Evolutionary conservation across 2,329 filamentous ascomycete genomes (phyloP), one percentile per base, ranked within the genome.

Genomic region (Claviceps sorghi): DNA sequence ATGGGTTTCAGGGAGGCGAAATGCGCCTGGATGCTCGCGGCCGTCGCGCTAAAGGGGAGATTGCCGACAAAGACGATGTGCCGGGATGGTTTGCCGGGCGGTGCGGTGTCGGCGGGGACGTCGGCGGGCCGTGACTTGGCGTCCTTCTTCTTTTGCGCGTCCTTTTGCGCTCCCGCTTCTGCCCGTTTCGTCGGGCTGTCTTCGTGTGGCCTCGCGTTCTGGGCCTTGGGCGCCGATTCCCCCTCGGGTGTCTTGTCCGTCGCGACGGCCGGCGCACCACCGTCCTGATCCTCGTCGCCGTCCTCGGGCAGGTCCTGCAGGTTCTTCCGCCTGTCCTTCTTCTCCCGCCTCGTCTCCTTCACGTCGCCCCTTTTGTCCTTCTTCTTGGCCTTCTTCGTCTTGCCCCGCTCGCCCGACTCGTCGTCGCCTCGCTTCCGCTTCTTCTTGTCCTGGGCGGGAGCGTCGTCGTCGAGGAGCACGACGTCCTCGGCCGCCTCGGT

Each of bases 41-140:
- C 75, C 4, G 84, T 95, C 42, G 88, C 86, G 55, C 77, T 82
- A 77, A 81, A 96, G 49, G 91, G 91, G 6, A 97, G 83, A 71
- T 96, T 96, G 65, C 91, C 88, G 21, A 61, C 58, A 36, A 64
- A 64, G 58, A 62, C 60, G 54, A 67, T 69, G 60, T 61, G 58
- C 38, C 63, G 64, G 51, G 63, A 61, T 47, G 55, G 53, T 48
- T 65, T 62, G 46, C 56, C 34, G 34, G n/a, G n/a, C n/a, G n/a
- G n/a, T n/a, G 53, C 57, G 55, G 54, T 56, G 52, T 46, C 51
- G 57, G 36, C 9, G 48, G 50, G 15, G 32, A 34, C 34, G 57
- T 44, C 21, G 11, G 38, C 54, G 36, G 54, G 46, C 13, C 1
- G 2, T 32, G 7, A 6, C 26, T 45, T 32, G 13, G 13, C 11